Percentiles rank a stretch among this genome's conserved stretches.
Conservation (phyloP, 176 grass and related monocot genomes). For the Thalia dealbata region DNA sequence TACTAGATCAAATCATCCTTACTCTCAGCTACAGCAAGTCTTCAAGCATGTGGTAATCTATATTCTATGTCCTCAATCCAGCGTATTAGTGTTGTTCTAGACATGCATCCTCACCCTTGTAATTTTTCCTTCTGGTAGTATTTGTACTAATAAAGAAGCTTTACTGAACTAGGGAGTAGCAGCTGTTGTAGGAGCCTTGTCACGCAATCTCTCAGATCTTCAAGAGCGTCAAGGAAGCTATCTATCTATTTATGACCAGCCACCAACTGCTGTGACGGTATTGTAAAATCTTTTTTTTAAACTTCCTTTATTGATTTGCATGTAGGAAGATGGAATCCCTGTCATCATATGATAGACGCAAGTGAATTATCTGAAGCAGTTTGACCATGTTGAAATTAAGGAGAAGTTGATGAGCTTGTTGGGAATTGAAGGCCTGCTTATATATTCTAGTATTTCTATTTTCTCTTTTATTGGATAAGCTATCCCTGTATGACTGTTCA, state of each 20-base stretch:
- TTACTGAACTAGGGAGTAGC: constrained; percentile 4
- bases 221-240: constrained; percentile 21
- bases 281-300: too few relatives aligned
- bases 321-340: neutral
- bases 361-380: too few relatives aligned
- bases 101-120: neutral
- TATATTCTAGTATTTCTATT: too few relatives aligned
- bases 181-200: constrained; percentile 23
- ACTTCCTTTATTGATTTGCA: neutral
- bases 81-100: neutral
- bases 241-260: constrained; percentile 19
- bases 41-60: constrained; percentile 95
- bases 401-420: too few relatives aligned
- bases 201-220: constrained; percentile 14
- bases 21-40: constrained; percentile 96
- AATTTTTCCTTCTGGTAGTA: neutral
- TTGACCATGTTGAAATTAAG: too few relatives aligned
- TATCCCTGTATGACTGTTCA: too few relatives aligned
- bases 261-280: constrained; percentile 2
- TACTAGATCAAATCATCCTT: constrained; percentile 96
- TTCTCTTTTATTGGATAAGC: too few relatives aligned
- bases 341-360: neutral
- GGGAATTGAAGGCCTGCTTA: too few relatives aligned
- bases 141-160: neutral
- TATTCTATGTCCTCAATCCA: neutral